phyloP scores from a whole-genome alignment of 202 grass and related monocot genomes.

The Hordeum pubiflorum region DNA sequence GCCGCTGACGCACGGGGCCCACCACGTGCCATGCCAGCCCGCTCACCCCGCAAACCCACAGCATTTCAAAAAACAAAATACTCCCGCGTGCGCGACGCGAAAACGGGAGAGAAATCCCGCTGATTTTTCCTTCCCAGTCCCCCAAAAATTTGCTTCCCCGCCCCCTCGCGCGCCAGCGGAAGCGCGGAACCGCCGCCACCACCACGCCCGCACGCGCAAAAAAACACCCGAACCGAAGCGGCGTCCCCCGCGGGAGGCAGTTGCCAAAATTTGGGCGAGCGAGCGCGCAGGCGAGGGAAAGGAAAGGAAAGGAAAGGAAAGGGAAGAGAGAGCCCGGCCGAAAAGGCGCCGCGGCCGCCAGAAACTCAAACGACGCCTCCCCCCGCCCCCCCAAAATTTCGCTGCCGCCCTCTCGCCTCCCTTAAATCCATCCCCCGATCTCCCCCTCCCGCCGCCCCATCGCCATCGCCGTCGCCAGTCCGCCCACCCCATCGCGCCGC shows the following conservation, averaged over 20 bases:
- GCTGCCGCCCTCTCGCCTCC: slow-evolving; percentile 24
- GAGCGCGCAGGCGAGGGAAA: slow-evolving; percentile 2
- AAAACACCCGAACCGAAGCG: neutral
- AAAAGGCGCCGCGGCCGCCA: neutral
- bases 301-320: neutral
- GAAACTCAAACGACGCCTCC: slow-evolving; percentile 21
- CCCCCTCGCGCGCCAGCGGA: neutral
- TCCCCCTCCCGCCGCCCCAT: neutral
- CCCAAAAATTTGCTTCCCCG: neutral
- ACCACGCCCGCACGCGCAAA: neutral
- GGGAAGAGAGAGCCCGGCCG: neutral
- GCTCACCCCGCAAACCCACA: neutral
- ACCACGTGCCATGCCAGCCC: neutral
- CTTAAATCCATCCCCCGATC: neutral
- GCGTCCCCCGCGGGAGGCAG: neutral
- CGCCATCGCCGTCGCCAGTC: neutral
- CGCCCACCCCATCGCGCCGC: neutral
- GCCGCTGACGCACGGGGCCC: neutral
- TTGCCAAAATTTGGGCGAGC: neutral
- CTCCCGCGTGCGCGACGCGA: neutral
- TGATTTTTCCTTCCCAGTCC: neutral
- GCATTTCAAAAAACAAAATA: neutral
- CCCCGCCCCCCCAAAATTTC: neutral
- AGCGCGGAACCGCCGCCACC: neutral
- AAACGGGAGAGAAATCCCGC: neutral